Base-by-base conservation (phyloP, 257 asterid genomes). In the Gentiana dahurica region DNA sequence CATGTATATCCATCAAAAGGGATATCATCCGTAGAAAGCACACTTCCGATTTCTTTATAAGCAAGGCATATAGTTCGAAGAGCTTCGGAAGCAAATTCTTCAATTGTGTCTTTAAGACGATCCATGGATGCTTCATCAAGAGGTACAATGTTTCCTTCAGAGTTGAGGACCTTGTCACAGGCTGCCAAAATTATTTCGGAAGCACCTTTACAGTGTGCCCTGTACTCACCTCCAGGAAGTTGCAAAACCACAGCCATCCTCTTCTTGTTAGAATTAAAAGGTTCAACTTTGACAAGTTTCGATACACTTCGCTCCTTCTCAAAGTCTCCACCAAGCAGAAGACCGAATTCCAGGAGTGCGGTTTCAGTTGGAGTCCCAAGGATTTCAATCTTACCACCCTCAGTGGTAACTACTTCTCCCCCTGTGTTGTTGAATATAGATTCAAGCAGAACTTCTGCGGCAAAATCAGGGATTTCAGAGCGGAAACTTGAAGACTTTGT, bases 141-240 rank as follows among this genome's bases (percentile, higher is more conserved):
- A 41, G 79, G 81, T 73, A 75, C 75, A 66, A 78, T 68, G 61
- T 82, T 74, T 4, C 95, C 87, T 45, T 63, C 70, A 8, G 79
- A 59, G 63, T 77, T 73, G 64, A 87, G 53, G 65, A 72, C 59
- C 73, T 70, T 84, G 67, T 84, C 81, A 67, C 96, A 87, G 10
- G 96, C 94, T 57, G 82, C 74, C 75, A 87, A 68, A 68, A 87
- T 79, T 54, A 87, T 82, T 80, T 87, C 96, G 36, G 96, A 87
- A 43, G 93, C 95, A 9, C 96, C 96, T 70, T 87, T 87, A 70
- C 92, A 77, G 67, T 87, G 95, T n/a, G 87, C 94, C 68, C 84
- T 85, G 60, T 63, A 75, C 67, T 63, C 72, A 68, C 66, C 75
- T 43, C 74, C 85, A 1, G 91, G 89, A 46, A 84, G 64, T 76